phyloP scores from a whole-genome alignment of 495 filamentous ascomycete species.

The Penicillium alfredii region DNA sequence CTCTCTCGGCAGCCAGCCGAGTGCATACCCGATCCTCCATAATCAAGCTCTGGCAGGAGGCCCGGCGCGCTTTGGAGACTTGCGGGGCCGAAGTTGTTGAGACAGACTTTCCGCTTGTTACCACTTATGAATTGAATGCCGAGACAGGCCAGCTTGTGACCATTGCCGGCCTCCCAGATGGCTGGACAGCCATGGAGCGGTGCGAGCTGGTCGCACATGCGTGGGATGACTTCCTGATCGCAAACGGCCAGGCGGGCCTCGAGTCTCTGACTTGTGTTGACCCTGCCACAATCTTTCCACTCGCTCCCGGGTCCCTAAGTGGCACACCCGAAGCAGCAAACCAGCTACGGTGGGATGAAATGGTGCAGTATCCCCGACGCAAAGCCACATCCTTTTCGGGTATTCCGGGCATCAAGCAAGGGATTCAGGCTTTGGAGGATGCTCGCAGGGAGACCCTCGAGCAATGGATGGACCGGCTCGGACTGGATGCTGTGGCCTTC shows the following conservation, averaged over 20 bases:
- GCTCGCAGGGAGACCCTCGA: conserved; percentile 29
- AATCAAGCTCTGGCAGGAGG: conserved; percentile 27
- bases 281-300: conserved; percentile 28
- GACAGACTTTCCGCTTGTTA: conserved; percentile 29
- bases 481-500: conserved; percentile 32
- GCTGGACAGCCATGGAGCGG: conserved; percentile 29
- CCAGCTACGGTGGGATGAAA: conserved; percentile 27
- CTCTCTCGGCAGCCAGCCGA: conserved; percentile 14
- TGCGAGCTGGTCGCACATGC: conserved; percentile 29
- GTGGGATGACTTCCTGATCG: conserved; percentile 30
- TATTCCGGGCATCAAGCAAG: conserved; percentile 23
- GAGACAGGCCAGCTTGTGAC: conserved; percentile 25
- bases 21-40: conserved; percentile 24
- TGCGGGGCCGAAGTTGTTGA: conserved; percentile 31
- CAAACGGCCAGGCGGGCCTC: conserved; percentile 24
- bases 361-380: conserved; percentile 26
- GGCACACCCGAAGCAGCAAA: conserved; percentile 29
- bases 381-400: conserved; percentile 23
- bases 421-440: conserved; percentile 23
- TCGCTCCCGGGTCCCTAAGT: conserved; percentile 24
- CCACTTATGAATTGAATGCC: conserved; percentile 27
- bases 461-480: conserved; percentile 28
- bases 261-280: conserved; percentile 23
- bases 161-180: conserved; percentile 26
- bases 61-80: conserved; percentile 18